Percentiles rank a stretch among this genome's conserved stretches.
Evolutionary conservation across 148 eudicot species (phyloP).

Genomic region (Chenopodium formosanum): DNA sequence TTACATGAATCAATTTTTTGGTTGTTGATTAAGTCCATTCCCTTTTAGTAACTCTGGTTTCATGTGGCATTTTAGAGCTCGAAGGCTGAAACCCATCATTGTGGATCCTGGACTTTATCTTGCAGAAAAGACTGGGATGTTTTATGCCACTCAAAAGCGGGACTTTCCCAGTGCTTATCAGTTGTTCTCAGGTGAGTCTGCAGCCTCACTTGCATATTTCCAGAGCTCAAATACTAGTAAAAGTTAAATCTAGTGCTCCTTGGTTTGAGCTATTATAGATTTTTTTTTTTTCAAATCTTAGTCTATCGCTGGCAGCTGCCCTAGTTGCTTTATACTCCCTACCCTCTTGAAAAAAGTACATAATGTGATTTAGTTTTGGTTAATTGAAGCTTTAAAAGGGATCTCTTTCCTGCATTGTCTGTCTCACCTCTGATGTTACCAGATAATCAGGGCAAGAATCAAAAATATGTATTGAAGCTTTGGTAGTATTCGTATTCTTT

Average conservation of each 20-base stretch:
- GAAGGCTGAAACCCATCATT: conserved; percentile 68
- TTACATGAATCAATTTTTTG: neutral
- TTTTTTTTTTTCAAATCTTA: neutral
- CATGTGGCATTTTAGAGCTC: conserved; percentile 47
- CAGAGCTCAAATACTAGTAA: neutral
- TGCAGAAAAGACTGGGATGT: conserved; percentile 47
- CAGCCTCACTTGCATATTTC: neutral
- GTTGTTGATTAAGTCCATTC: neutral
- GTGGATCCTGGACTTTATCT: conserved; percentile 88
- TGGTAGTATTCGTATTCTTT: neutral
- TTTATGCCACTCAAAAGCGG: conserved; percentile 74
- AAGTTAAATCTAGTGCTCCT: neutral
- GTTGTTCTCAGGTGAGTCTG: conserved; percentile 65
- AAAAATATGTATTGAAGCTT: neutral
- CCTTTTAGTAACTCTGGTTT: neutral
- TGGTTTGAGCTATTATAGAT: neutral
- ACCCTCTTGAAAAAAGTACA: neutral
- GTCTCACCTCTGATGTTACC: neutral
- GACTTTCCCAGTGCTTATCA: conserved; percentile 71
- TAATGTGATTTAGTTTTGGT: neutral
- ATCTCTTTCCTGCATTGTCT: neutral
- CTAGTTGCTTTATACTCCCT: neutral
- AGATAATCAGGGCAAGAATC: neutral
- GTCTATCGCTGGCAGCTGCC: neutral
- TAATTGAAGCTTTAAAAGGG: neutral